Conservation (phyloP, 2,329 filamentous ascomycete species). For the Domatiomyces catenatus region DNA sequence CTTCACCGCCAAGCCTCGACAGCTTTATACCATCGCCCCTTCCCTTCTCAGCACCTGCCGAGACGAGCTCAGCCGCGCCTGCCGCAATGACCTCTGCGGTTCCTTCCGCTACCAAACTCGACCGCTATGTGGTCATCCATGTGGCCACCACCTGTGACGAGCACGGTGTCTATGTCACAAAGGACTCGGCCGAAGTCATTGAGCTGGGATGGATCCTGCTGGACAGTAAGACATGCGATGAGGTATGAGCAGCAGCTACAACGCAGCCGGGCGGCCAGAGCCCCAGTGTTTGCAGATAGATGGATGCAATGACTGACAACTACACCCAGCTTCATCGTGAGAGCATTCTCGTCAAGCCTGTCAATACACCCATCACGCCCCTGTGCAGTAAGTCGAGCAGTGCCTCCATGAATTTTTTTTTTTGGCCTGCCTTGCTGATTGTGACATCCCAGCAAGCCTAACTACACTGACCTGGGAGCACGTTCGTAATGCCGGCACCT, state of each 20-base stretch:
- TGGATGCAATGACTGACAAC: constrained; percentile 8
- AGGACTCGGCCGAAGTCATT: constrained; percentile 97
- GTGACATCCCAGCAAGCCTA: constrained; percentile 56
- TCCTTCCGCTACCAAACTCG: constrained; percentile 54
- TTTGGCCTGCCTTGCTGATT: constrained; percentile 10
- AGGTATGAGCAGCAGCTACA: constrained; percentile 45
- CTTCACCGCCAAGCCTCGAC: not conserved
- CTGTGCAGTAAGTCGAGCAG: constrained; percentile 99
- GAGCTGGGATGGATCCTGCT: constrained; percentile 96
- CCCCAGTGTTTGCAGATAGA: constrained; percentile 4
- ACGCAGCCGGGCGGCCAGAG: constrained; percentile 11
- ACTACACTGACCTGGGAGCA: constrained; percentile 98
- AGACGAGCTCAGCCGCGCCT: not conserved
- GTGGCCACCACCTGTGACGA: constrained; percentile 98
- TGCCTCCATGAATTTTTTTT: constrained; percentile 22
- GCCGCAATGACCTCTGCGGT: constrained; percentile 17
- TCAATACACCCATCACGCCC: constrained; percentile 97
- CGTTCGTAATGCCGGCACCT: constrained; percentile 90
- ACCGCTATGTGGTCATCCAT: constrained; percentile 96
- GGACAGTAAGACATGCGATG: constrained; percentile 78
- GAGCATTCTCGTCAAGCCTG: constrained; percentile 90
- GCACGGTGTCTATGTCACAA: constrained; percentile 97
- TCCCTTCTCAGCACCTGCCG: constrained; percentile 9
- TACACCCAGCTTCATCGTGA: constrained; percentile 67
- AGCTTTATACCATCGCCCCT: constrained; percentile 11